Conservation (phyloP, 352 stramenopile species). For the Phytophthora cryptogea region DNA sequence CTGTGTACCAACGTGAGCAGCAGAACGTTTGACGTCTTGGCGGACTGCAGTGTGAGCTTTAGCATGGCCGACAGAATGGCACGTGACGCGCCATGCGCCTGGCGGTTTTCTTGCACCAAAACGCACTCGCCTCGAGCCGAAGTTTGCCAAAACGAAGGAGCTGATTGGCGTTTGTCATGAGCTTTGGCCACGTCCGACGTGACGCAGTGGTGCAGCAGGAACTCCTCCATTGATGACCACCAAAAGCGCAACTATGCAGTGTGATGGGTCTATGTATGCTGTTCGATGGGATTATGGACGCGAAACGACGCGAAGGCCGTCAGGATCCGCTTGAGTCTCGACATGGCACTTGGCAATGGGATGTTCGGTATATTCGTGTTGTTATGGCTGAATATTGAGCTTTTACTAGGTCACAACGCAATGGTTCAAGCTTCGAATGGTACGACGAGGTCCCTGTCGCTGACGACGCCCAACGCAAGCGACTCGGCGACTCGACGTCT, state of each 20-base stretch:
- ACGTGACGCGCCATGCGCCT: constrained; percentile 55
- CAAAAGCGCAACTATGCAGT: constrained; percentile 10
- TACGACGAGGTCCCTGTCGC: constrained; percentile 7
- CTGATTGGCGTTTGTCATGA: background rate
- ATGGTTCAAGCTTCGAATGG: constrained; percentile 14
- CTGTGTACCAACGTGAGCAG: constrained; percentile 40
- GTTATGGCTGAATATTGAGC: constrained; percentile 3
- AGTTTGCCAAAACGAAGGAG: constrained; percentile 34
- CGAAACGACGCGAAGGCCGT: constrained; percentile 27
- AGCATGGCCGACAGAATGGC: constrained; percentile 58
- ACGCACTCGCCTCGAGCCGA: constrained; percentile 52
- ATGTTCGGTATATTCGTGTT: background rate
- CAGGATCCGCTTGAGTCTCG: background rate
- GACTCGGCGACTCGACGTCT: constrained; percentile 28
- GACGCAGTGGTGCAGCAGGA: constrained; percentile 69
- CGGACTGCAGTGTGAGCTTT: constrained; percentile 23
- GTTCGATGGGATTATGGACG: background rate
- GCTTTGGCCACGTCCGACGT: constrained; percentile 43
- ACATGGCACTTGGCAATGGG: constrained; percentile 1
- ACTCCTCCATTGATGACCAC: constrained; percentile 60
- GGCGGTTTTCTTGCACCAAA: constrained; percentile 68
- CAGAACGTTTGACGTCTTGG: constrained; percentile 41
- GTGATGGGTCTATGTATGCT: constrained; percentile 7
- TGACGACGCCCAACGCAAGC: constrained; percentile 6
- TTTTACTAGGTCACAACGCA: background rate